A percentile compares a stretch with the other conserved stretches of the same genome.
These are phyloP conservation scores for Discostella stelligera DNA, from an alignment of 352 stramenopile species.

Conservation along the genomic window DNA sequence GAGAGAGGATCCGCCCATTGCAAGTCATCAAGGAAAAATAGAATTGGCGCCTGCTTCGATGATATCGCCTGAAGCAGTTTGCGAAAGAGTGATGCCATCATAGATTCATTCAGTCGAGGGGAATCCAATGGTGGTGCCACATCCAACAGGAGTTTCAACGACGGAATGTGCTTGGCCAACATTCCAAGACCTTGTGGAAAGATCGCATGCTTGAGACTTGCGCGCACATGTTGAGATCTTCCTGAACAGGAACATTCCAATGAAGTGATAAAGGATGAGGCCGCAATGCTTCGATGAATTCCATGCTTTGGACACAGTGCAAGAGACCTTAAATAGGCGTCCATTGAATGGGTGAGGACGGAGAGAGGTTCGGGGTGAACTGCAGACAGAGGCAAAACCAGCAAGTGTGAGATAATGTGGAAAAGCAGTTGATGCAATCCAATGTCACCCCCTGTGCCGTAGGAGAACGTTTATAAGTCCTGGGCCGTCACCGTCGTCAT, in stretches of 20 bases:
- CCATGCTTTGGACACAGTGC: background rate
- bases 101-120: background rate
- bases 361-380: constrained; percentile 24
- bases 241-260: background rate
- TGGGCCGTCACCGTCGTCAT: background rate
- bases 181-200: background rate
- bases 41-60: background rate
- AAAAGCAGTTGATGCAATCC: background rate
- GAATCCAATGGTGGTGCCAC: background rate
- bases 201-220: background rate
- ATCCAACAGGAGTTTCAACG: background rate
- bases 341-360: constrained; percentile 19
- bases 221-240: background rate
- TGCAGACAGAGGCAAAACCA: background rate
- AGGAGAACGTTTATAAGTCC: too few relatives aligned
- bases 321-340: constrained; percentile 21
- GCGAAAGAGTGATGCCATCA: background rate
- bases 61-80: background rate
- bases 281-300: background rate
- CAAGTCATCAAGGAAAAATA: background rate
- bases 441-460: too few relatives aligned
- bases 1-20: background rate
- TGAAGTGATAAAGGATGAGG: background rate
- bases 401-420: background rate
- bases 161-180: background rate